Conservation (phyloP, 225 moss, liverwort and hornwort genomes). For the Asterella californica region DNA sequence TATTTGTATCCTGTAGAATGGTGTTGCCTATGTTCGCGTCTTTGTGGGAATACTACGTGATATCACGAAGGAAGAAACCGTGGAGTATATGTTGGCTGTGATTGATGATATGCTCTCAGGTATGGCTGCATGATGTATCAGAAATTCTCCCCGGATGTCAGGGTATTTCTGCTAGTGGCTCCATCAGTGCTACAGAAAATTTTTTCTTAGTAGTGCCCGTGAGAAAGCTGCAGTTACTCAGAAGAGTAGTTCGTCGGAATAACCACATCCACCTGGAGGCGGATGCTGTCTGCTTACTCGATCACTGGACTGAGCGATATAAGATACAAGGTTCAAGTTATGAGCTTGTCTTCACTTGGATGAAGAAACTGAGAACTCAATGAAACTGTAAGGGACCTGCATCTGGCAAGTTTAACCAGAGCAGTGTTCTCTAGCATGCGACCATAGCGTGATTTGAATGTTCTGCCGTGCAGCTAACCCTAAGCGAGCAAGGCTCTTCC, state of each 20-base stretch:
- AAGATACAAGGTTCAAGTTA: not conserved
- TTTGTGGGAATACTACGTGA: conserved; percentile 91
- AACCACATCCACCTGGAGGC: not conserved
- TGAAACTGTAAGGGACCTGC: not conserved
- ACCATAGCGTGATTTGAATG: not conserved
- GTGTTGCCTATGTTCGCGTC: conserved; percentile 78
- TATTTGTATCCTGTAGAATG: conserved; percentile 50
- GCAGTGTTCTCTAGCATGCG: not conserved
- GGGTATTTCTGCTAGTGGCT: not conserved
- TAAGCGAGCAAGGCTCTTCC: conserved; percentile 86
- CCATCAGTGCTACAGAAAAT: not conserved
- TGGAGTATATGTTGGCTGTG: conserved; percentile 93
- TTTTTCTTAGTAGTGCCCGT: not conserved
- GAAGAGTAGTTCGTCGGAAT: not conserved
- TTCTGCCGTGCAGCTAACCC: conserved; percentile 67
- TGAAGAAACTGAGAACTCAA: not conserved
- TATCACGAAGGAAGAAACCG: conserved; percentile 88
- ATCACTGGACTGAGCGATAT: not conserved
- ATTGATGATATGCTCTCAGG: conserved; percentile 94
- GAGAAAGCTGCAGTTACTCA: not conserved
- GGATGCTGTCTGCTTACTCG: not conserved
- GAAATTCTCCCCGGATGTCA: not conserved
- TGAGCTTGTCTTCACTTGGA: not conserved
- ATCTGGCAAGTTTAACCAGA: not conserved
- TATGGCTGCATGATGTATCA: conserved; percentile 23